These are phyloP conservation scores for Rhizophora apiculata DNA, from an alignment of 345 rosid species.

Conservation along the genomic window DNA sequence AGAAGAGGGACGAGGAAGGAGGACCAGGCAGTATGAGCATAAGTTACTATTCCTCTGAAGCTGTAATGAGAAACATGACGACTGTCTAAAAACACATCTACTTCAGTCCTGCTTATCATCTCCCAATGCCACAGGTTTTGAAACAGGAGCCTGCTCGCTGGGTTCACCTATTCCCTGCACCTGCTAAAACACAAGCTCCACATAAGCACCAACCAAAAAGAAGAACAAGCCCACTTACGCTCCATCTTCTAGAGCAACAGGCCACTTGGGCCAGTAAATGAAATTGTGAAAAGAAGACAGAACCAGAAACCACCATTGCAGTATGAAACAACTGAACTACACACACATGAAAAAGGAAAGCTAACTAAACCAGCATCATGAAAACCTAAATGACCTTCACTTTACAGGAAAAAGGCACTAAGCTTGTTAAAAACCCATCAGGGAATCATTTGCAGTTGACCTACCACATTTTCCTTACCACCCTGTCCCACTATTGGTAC, in stretches of 20 bases:
- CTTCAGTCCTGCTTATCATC: constrained; percentile 1
- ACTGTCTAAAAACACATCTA: not conserved
- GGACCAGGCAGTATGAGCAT: too few relatives aligned
- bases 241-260: too few relatives aligned
- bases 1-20: too few relatives aligned
- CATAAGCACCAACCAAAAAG: too few relatives aligned
- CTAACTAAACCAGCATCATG: not conserved
- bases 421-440: not conserved
- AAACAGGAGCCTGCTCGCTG: not conserved
- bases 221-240: too few relatives aligned
- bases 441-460: too few relatives aligned
- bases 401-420: not conserved
- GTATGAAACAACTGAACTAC: not conserved
- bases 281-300: too few relatives aligned
- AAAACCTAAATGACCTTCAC: not conserved
- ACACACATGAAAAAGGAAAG: not conserved
- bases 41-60: too few relatives aligned
- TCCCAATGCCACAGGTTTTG: not conserved
- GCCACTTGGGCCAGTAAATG: too few relatives aligned
- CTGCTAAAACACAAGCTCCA: not conserved
- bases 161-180: not conserved
- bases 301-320: not conserved
- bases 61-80: too few relatives aligned
- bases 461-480: too few relatives aligned
- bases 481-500: too few relatives aligned